Evolutionary conservation across 139 green algal species (phyloP), one percentile per base, ranked within the genome.

Genomic region (Chlamydomonas eustigma): DNA sequence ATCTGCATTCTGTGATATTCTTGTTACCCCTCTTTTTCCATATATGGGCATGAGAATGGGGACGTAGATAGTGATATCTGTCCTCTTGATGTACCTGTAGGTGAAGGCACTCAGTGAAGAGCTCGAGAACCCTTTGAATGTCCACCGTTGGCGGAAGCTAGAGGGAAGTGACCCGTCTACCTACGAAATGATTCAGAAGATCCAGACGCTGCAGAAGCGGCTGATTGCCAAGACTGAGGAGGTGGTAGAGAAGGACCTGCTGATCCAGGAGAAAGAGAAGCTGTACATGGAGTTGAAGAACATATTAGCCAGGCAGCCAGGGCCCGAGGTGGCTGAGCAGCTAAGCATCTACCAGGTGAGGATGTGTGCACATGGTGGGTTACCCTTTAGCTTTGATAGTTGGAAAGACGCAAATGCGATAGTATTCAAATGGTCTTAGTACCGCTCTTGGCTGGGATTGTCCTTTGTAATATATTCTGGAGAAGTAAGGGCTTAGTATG

Each of bases 151-250:
- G 91, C 89, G 94, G 51, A 97, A 97, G 82, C 91, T 98, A 72
- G 92, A 98, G 82, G 94, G 94, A 75, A 91, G 76, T 69, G 93
- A 97, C 83, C 94, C 94, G 0, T 80, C 82, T 32, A 91, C 91
- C 0, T 97, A 95, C 78, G 94, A 98, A 87, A 93, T 97, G 89
- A 93, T 97, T 64, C 91, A 94, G 75, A 97, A 97, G 88, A 93
- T 97, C 51, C 94, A 98, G 78, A 91, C 89, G 68, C 89, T 98
- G 78, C 94, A 98, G 85, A 92, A 92, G 81, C 86, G 93, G 2
- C 86, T 98, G 32, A 97, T 98, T 39, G 30, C 80, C 31, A 95
- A 95, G 83, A 97, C 90, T 6, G 94, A 97, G 84, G 91, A 95
- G 85, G 81, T 94, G 66, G 92, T 95, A 51, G 91, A 96, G 81